Base-by-base conservation (phyloP, 768 basidiomycete species). In the Lactarius vividus region DNA sequence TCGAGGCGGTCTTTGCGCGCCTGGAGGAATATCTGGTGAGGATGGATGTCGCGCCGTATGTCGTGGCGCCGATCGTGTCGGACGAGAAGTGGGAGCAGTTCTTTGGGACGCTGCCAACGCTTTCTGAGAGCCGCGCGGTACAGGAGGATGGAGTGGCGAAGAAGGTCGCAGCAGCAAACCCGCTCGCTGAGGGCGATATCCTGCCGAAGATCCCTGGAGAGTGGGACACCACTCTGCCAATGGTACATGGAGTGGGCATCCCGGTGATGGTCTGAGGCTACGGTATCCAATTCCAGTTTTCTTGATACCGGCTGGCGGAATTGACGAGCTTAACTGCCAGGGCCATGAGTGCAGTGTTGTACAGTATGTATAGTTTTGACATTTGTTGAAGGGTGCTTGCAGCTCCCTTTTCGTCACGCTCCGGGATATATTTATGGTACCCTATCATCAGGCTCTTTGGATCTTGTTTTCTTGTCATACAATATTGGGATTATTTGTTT, bases 41-140 rank as follows among this genome's bases (percentile, higher is more conserved):
- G 35, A 67, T 63, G 57, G 65, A 61, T 5, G 68, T 66, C 9
- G 63, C 29, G 42, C 62, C 58, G 2, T 54, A 64, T 63, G 40
- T 60, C 26, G 49, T 58, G 13, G 72, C 75, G 39, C 72, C 74
- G 52, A 75, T 77, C 65, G 66, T 72, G 28, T 72, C 71, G 15
- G 74, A 77, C 49, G 66, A 70, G 57, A 58, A 65, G 28, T 75
- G 76, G 77, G 60, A 60, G 52, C 63, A 63, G 46, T 74, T 72
- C 70, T 71, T 76, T 53, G 67, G 69, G 46, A 29, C 56, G 31
- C 66, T 71, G 56, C 57, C 64, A 64, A 68, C 66, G 46, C 23
- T 49, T 49, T 49, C 46, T 2, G 46, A 49, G 46, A 23, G 46
- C 11, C 23, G 46, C 11, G 23, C 2, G n/a, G 44, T n/a, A 46